These are phyloP conservation scores for Pseudozyma pruni DNA, from an alignment of 1,284 basidiomycete genomes.

Conservation along the genomic window DNA sequence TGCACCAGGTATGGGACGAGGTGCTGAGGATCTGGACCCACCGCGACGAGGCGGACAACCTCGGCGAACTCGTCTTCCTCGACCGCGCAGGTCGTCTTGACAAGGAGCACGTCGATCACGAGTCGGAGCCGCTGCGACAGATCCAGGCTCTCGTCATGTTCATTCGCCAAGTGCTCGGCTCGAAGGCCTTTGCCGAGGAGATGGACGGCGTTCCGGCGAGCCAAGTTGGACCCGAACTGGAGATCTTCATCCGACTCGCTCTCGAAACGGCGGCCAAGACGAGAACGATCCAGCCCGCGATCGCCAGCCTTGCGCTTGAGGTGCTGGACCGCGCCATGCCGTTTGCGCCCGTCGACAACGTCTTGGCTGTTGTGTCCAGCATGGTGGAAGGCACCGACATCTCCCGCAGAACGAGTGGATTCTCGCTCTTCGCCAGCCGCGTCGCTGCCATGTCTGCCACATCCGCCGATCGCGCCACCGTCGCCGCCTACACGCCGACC, in stretches of 20 bases:
- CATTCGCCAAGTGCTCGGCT: slow-evolving; percentile 48
- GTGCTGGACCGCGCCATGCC: slow-evolving; percentile 51
- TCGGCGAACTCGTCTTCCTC: slow-evolving; percentile 55
- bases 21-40: slow-evolving; percentile 46
- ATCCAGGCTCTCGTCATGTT: slow-evolving; percentile 56
- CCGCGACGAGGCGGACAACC: slow-evolving; percentile 38
- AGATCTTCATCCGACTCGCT: slow-evolving; percentile 36
- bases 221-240: slow-evolving; percentile 31
- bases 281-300: slow-evolving; percentile 16
- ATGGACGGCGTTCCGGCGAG: slow-evolving; percentile 16
- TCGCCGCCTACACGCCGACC: slow-evolving; percentile 36
- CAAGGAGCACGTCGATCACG: slow-evolving; percentile 60
- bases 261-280: slow-evolving; percentile 27
- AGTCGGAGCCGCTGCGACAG: slow-evolving; percentile 52
- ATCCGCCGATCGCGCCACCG: slow-evolving; percentile 28
- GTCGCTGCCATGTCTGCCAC: slow-evolving; percentile 34
- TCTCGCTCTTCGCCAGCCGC: slow-evolving; percentile 49
- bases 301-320: slow-evolving; percentile 34
- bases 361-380: slow-evolving; percentile 38
- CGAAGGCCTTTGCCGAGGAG: slow-evolving; percentile 36
- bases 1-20: slow-evolving; percentile 59
- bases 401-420: slow-evolving; percentile 37
- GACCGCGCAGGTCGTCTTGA: slow-evolving; percentile 48
- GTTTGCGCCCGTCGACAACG: slow-evolving; percentile 45
- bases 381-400: slow-evolving; percentile 40